Evolutionary conservation across 106 monocot genomes (phyloP).

Genomic region (Vanilla planifolia): DNA sequence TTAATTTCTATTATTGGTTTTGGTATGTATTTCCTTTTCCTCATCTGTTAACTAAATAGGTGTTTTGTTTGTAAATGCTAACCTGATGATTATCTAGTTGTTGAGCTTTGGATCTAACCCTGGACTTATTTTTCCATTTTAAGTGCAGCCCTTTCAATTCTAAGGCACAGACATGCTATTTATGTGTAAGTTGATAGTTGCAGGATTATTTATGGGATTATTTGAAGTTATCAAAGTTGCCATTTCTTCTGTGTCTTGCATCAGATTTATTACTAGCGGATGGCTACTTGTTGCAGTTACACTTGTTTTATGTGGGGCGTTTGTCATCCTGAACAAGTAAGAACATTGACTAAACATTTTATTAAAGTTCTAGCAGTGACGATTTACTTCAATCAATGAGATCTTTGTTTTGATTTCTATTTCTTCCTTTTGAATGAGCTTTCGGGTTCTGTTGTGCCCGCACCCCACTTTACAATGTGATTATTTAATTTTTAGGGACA

Average conservation of each 20-base stretch:
- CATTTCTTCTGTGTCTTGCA: too few species aligned
- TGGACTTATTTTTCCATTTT: background rate
- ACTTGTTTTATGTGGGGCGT: slow-evolving; percentile 67
- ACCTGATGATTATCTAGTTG: too few species aligned
- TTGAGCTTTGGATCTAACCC: too few species aligned
- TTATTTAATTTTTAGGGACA: too few species aligned
- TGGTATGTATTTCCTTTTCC: slow-evolving; percentile 37
- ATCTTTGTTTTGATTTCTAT: too few species aligned
- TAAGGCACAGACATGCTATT: slow-evolving; percentile 46
- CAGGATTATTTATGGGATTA: background rate
- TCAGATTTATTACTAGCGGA: slow-evolving; percentile 72
- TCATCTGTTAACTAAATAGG: background rate
- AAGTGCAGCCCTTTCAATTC: slow-evolving; percentile 54
- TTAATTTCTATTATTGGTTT: slow-evolving; percentile 67
- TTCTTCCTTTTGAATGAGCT: too few species aligned
- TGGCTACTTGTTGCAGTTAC: slow-evolving; percentile 78
- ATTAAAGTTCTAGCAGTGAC: too few species aligned
- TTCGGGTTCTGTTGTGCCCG: too few species aligned
- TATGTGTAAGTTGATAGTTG: slow-evolving; percentile 50
- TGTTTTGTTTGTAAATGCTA: background rate
- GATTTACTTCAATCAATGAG: too few species aligned
- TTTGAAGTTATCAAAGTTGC: background rate
- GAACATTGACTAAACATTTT: background rate
- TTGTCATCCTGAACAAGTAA: slow-evolving; percentile 74
- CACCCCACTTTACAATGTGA: too few species aligned